Evolutionary conservation across 208 protist species (phyloP), one percentile per base, ranked within the genome.

Genomic region (Leptomonas pyrrhocoris): DNA sequence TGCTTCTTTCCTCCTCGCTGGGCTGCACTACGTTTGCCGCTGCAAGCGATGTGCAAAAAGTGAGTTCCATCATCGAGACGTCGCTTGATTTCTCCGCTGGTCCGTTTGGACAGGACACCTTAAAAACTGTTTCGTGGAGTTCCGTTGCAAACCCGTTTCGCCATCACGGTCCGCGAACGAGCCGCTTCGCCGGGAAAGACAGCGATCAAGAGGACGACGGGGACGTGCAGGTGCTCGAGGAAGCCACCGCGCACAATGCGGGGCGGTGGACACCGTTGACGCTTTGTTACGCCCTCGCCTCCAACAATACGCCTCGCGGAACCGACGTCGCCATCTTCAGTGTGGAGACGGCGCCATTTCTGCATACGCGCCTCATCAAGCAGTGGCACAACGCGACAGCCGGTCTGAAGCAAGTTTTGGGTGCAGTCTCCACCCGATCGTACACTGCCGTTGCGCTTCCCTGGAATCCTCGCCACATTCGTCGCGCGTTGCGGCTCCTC

Each of bases 301-400:
- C 68, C 34, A 59, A 2, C 19, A 36, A 46, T 13, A 25, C 62
- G 5, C 71, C 36, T 28, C 43, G 25, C 23, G 31, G 38, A 42
- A 46, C 43, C 15, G 34, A 72, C 15, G 66, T 83, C 43, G 77
- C 73, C 18, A 62, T 95, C 11, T 86, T 95, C 21, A 79, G 76
- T 21, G 81, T 95, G 46, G 80, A 88, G 60, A 86, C 84, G 23
- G 80, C 84, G 1, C 73, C 86, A 1, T 82, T 75, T 56, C 31
- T 91, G 51, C 90, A 95, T 63, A 86, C 73, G 16, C 87, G 88
- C n/a, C 74, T 95, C 21, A 81, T 79, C 46, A 88, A 91, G 60
- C 90, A 95, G 69, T 95, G 84, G 81, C 90, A 93, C 68, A 95
- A 95, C 57, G 88, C 80, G 19, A 76, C 84, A 6, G 62, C 58